A percentile compares a stretch with the other conserved stretches of the same genome.
phyloP scores from a whole-genome alignment of 257 asterid species.

The Solanum etuberosum region DNA sequence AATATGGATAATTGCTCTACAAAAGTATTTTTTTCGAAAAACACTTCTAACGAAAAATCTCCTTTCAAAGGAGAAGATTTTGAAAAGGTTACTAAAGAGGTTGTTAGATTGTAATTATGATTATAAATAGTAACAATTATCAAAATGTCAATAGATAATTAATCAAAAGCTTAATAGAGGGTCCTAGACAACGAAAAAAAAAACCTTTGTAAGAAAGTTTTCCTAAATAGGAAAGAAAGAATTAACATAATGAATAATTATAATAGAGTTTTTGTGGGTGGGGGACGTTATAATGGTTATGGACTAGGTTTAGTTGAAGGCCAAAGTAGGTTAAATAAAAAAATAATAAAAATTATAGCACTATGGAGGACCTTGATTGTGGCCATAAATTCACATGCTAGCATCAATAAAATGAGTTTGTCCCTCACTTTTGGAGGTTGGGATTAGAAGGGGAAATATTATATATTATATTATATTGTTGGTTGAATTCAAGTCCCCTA shows the following conservation, averaged over 20 bases:
- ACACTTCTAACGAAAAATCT: background rate
- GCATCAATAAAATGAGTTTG: slow-evolving; percentile 41
- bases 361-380: slow-evolving; percentile 19
- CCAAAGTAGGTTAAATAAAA: background rate
- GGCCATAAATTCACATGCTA: slow-evolving; percentile 48
- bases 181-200: background rate
- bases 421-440: slow-evolving; percentile 47
- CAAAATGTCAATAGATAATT: background rate
- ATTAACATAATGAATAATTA: background rate
- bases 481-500: background rate
- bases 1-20: background rate
- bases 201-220: background rate
- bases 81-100: background rate
- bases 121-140: background rate
- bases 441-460: slow-evolving; percentile 15
- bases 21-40: background rate
- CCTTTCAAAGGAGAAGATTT: background rate
- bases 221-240: slow-evolving; percentile 28
- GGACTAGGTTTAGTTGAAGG: background rate
- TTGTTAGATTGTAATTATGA: slow-evolving; percentile 12
- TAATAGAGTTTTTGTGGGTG: background rate
- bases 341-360: slow-evolving; percentile 2
- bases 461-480: background rate
- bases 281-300: background rate
- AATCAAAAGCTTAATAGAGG: background rate